phyloP scores from a whole-genome alignment of 2,329 filamentous ascomycete species.

The Xylariomycetidae sp. region DNA sequence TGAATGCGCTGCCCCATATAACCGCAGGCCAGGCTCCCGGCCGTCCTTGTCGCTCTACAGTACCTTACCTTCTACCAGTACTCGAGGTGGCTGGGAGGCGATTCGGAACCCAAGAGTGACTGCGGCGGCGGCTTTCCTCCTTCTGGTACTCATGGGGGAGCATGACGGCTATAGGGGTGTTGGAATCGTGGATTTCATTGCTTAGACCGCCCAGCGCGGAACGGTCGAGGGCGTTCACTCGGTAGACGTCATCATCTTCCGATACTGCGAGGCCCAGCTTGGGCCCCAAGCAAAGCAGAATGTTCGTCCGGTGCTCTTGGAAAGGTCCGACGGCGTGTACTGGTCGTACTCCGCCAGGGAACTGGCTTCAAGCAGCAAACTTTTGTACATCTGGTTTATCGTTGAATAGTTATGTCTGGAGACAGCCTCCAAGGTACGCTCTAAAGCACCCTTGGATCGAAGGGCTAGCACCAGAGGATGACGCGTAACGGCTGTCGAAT shows the following conservation, averaged over 20 bases:
- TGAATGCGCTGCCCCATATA: conserved; percentile 57
- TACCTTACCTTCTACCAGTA: conserved; percentile 62
- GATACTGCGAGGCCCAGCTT: conserved; percentile 46
- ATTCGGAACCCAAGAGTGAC: conserved; percentile 49
- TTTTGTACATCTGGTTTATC: no score
- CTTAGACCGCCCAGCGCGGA: conserved; percentile 64
- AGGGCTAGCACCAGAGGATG: no score
- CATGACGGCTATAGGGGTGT: conserved; percentile 57
- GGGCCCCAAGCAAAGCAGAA: conserved; percentile 61
- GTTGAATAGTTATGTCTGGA: no score
- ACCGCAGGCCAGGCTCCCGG: conserved; percentile 49
- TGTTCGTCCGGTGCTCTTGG: no score
- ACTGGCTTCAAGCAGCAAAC: no score
- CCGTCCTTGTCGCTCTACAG: conserved; percentile 46
- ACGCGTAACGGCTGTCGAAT: no score
- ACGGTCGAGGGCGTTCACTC: conserved; percentile 56
- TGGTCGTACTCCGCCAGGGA: no score
- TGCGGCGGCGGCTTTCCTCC: conserved; percentile 51
- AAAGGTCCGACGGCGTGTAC: no score
- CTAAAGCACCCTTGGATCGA: no score
- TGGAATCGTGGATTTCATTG: conserved; percentile 67
- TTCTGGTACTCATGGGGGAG: conserved; percentile 72
- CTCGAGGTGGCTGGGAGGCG: conserved; percentile 62
- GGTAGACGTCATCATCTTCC: conserved; percentile 36
- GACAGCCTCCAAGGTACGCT: no score